phyloP scores from a whole-genome alignment of 2,329 filamentous ascomycete species.

The Neobulgaria alba region DNA sequence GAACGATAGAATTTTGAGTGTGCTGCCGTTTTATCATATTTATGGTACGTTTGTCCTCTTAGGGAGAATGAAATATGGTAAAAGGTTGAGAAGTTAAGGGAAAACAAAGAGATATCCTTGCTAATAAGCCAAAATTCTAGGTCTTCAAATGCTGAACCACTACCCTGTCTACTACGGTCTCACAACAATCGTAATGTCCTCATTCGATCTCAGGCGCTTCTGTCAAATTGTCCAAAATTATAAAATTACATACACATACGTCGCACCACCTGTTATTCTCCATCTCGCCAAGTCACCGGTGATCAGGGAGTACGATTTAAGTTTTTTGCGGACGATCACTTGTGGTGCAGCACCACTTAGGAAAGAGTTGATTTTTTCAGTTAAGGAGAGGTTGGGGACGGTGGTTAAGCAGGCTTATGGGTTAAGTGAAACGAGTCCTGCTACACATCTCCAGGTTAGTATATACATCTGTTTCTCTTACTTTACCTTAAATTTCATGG shows the following conservation, averaged over 20 bases:
- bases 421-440: constrained; percentile 76
- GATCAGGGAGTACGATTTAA: constrained; percentile 71
- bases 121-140: too few relatives aligned
- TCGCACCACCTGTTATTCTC: constrained; percentile 76
- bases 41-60: constrained; percentile 11
- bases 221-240: constrained; percentile 68
- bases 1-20: constrained; percentile 42
- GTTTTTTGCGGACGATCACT: constrained; percentile 70
- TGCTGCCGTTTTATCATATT: constrained; percentile 83
- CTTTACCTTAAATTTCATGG: too few relatives aligned
- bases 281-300: constrained; percentile 68
- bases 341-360: constrained; percentile 79
- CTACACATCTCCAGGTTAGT: constrained; percentile 59
- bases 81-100: constrained; percentile 1
- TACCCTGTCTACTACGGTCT: constrained; percentile 55
- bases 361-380: constrained; percentile 63
- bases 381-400: constrained; percentile 63
- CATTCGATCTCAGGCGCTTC: constrained; percentile 71
- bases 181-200: constrained; percentile 58
- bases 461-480: not conserved
- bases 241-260: constrained; percentile 64
- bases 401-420: constrained; percentile 87
- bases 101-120: too few relatives aligned
- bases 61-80: not conserved
- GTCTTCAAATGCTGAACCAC: constrained; percentile 60